Evolutionary conservation across 2,329 filamentous ascomycete genomes (phyloP), one percentile per base, ranked within the genome.

Genomic region (Alternaria arbusti): DNA sequence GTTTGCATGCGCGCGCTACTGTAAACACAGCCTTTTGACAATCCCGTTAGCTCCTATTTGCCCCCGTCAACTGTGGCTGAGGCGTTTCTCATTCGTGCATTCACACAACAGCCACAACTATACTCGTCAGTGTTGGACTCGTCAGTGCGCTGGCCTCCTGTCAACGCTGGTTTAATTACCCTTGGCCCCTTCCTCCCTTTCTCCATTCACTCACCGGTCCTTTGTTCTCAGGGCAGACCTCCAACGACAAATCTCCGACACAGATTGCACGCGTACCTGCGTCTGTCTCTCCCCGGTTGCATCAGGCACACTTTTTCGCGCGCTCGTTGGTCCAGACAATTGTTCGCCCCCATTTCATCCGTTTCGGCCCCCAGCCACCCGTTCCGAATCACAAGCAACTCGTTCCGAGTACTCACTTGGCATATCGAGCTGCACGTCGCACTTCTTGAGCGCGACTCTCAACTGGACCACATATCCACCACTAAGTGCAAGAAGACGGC

Each of bases 81-180:
- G 46, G 40, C 47, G 30, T 15, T 28, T 49, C 43, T 50, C 30
- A 63, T 63, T 63, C 49, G 60, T 22, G 44, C 25, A 32, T n/a
- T 28, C 43, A 26, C 61, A 61, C 61, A 60, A 23, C 51, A 57
- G 46, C 55, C 55, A 58, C 46, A 56, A 49, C 32, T 36, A 44
- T 52, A 50, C 57, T 52, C 55, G 51, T 60, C 59, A 59, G 25
- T 20, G 57, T 25, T 44, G 36, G 36, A 40, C 36, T 17, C 36
- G 36, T 40, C 36, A 40, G 61, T 63, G 57, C 45, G 57, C 25
- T 55, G 50, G 47, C 30, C 17, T 55, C 47, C 28, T 54, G 57
- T 57, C 26, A 56, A 61, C 57, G 47, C 57, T 40, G 32, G 59
- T 54, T 68, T 68, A 67, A 70, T 66, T 68, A 60, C 59, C 61